Conservation (phyloP, 768 basidiomycete species). For the Serendipita sp. region DNA sequence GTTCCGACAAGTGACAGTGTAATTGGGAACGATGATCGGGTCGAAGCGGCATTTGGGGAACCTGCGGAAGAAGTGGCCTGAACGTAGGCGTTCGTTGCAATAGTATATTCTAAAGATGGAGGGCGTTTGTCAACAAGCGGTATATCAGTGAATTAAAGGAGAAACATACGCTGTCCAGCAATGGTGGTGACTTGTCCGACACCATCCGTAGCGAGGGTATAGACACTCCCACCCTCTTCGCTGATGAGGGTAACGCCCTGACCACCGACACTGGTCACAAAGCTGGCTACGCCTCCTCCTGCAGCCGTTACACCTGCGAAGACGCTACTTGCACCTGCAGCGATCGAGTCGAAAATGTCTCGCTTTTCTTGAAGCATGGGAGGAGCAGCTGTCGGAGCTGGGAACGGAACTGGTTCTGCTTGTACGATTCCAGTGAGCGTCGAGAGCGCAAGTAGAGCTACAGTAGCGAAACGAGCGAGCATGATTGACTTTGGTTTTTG, state of each 20-base stretch:
- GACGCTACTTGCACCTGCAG: background rate
- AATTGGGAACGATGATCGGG: background rate
- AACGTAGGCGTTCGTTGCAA: background rate
- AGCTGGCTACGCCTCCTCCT: background rate
- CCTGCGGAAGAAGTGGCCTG: background rate
- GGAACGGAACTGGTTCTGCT: slow-evolving; percentile 8
- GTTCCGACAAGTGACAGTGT: background rate
- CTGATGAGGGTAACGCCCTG: background rate
- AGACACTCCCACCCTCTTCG: background rate
- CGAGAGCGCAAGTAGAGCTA: slow-evolving; percentile 24
- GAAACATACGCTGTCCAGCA: background rate
- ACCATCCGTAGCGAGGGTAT: background rate
- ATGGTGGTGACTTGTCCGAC: background rate
- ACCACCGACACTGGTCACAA: background rate
- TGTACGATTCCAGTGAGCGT: slow-evolving; percentile 10
- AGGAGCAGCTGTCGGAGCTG: background rate
- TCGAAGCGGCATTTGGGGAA: background rate
- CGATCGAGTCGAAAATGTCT: background rate
- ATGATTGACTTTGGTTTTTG: background rate
- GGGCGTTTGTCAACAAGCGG: background rate
- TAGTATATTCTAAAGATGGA: background rate
- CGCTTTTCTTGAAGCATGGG: background rate
- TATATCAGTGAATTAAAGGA: background rate
- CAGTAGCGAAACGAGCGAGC: slow-evolving; percentile 15
- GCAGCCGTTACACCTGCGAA: background rate